Percentiles rank a stretch among this genome's conserved stretches.
Conservation (phyloP, 257 asterid genomes). For the Ajuga chamaepitys region DNA sequence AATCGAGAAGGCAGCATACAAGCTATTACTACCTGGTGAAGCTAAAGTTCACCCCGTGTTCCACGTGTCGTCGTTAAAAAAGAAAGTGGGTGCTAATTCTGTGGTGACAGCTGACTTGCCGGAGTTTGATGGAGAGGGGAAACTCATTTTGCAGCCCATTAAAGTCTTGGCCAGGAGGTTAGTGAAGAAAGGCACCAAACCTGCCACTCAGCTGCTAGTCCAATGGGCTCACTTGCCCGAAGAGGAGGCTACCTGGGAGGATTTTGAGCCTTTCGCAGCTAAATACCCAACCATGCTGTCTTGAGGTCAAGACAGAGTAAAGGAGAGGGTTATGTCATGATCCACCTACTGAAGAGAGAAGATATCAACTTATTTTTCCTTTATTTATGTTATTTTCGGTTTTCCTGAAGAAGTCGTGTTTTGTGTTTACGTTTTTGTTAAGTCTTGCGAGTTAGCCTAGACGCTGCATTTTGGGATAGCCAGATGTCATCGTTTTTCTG, state of each 20-base stretch:
- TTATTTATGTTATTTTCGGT: no score
- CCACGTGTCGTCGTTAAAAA: not conserved
- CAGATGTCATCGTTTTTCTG: no score
- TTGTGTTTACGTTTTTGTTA: no score
- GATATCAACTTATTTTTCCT: no score
- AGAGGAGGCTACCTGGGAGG: not conserved
- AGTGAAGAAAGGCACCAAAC: not conserved
- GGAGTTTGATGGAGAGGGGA: not conserved
- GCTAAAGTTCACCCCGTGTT: slow-evolving; percentile 4
- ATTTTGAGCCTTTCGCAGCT: no score
- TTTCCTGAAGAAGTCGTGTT: no score
- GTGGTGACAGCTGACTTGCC: not conserved
- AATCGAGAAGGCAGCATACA: not conserved
- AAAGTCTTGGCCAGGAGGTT: not conserved
- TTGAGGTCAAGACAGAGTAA: not conserved
- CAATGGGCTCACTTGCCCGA: not conserved
- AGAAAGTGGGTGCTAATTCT: rapidly evolving
- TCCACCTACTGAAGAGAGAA: no score
- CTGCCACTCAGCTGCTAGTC: not conserved
- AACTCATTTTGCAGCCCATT: not conserved
- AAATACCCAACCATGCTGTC: not conserved
- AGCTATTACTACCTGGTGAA: not conserved
- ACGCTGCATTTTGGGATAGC: no score
- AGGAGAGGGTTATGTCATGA: not conserved
- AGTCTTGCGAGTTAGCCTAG: no score